Evolutionary conservation across 2,329 filamentous ascomycete genomes (phyloP).

Genomic region (Botrytis medusae): DNA sequence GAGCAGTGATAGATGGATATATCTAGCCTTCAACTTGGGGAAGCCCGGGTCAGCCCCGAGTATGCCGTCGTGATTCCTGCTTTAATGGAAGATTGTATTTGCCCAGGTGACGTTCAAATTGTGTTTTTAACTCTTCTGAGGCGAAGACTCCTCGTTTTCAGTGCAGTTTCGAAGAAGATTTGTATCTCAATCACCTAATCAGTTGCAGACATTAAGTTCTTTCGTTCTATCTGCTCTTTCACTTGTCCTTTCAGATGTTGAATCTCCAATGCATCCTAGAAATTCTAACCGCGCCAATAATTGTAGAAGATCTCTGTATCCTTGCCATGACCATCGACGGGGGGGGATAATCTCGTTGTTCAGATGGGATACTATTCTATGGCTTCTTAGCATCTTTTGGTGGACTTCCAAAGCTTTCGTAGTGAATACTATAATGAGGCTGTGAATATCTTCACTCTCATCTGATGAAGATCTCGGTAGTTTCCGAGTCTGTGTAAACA

Average conservation of each 20-base stretch:
- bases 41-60: neutral
- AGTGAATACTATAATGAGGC: neutral
- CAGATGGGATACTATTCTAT: neutral
- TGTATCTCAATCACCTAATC: neutral
- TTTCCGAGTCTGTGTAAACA: neutral
- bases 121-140: too few species aligned
- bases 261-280: neutral
- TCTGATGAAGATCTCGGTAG: constrained; percentile 8
- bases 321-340: neutral
- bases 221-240: neutral
- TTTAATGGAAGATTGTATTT: neutral
- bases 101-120: neutral
- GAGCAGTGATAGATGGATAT: too few species aligned
- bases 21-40: neutral
- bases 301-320: neutral
- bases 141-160: neutral
- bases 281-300: neutral
- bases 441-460: neutral
- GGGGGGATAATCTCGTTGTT: neutral
- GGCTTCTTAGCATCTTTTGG: neutral
- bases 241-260: neutral
- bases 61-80: neutral
- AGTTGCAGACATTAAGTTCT: neutral
- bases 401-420: neutral
- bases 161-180: too few species aligned